Percentiles rank a stretch among this genome's conserved stretches.
Conservation (phyloP, 179 eudicot species). For the Drosera spatulata region DNA sequence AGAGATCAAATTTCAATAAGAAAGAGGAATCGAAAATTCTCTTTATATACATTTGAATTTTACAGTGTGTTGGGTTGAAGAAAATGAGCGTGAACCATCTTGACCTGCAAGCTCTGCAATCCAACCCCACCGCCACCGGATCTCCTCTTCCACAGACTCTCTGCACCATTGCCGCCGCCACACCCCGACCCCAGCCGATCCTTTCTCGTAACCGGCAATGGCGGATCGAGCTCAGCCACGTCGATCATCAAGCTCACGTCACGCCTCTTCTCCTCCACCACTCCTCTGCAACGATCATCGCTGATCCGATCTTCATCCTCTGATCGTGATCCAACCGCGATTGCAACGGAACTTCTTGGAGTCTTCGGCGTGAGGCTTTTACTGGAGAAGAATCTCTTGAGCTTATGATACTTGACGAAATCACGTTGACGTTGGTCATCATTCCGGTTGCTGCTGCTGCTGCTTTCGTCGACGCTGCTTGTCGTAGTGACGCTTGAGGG, state of each 20-base stretch:
- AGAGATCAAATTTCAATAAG: too few species aligned
- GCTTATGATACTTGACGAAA: constrained; percentile 27
- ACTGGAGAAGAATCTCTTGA: constrained; percentile 32
- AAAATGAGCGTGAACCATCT: constrained; percentile 10
- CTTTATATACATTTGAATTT: too few species aligned
- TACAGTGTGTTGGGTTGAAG: too few species aligned
- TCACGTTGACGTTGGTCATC: constrained; percentile 1
- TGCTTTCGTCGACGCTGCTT: constrained; percentile 7
- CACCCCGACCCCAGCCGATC: constrained; percentile 2
- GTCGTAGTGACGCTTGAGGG: constrained; percentile 12
- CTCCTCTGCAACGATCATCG: constrained; percentile 1
- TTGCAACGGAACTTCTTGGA: background rate
- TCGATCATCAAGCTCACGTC: constrained; percentile 13
- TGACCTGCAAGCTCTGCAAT: constrained; percentile 40
- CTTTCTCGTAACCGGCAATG: constrained; percentile 64
- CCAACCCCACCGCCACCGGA: constrained; percentile 33
- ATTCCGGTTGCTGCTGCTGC: background rate
- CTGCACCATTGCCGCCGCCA: constrained; percentile 9
- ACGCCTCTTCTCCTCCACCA: constrained; percentile 7
- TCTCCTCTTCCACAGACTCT: constrained; percentile 24
- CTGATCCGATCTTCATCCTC: background rate
- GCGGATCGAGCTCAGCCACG: constrained; percentile 63
- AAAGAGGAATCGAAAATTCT: too few species aligned
- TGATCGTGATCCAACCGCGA: background rate
- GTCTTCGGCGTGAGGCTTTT: constrained; percentile 21